A percentile compares a stretch with the other conserved stretches of the same genome.
Evolutionary conservation across 192 early-diverging fungal genomes (phyloP).

Genomic region (Coemansia sp.): DNA sequence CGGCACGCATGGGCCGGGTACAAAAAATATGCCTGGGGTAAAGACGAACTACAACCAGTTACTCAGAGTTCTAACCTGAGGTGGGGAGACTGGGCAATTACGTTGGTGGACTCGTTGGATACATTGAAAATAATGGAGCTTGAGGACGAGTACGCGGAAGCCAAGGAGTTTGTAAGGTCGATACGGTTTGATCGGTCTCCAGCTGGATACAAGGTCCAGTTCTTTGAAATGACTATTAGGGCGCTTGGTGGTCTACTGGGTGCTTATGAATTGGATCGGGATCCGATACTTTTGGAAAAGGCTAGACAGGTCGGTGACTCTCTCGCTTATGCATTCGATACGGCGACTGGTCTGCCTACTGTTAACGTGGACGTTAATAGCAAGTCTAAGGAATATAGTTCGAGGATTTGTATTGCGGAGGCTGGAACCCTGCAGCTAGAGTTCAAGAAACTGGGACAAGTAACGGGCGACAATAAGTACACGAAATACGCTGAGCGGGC

Average conservation of each 20-base stretch:
- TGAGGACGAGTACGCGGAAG: constrained; percentile 71
- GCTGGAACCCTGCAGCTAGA: constrained; percentile 86
- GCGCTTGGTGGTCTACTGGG: constrained; percentile 83
- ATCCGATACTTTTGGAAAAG: constrained; percentile 66
- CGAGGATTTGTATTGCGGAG: constrained; percentile 62
- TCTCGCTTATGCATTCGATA: constrained; percentile 71
- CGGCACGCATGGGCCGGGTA: constrained; percentile 55
- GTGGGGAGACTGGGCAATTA: constrained; percentile 77
- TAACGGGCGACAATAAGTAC: constrained; percentile 78
- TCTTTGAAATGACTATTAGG: constrained; percentile 88
- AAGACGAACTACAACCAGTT: constrained; percentile 54
- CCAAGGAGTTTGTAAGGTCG: constrained; percentile 63
- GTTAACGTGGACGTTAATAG: constrained; percentile 60
- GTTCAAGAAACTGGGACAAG: constrained; percentile 78
- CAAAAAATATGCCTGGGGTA: constrained; percentile 37
- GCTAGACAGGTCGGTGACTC: constrained; percentile 76
- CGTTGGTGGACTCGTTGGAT: constrained; percentile 84
- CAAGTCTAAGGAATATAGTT: background rate
- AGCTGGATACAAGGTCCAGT: background rate
- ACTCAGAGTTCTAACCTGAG: constrained; percentile 22
- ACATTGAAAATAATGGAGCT: constrained; percentile 81
- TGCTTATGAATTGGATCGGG: constrained; percentile 75
- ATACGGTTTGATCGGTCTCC: constrained; percentile 56
- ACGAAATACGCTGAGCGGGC: constrained; percentile 72
- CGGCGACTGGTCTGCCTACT: constrained; percentile 68